A percentile compares a stretch with the other conserved stretches of the same genome.
These are phyloP conservation scores for Claviceps citrina DNA, from an alignment of 2,329 filamentous ascomycete genomes.

Conservation along the genomic window DNA sequence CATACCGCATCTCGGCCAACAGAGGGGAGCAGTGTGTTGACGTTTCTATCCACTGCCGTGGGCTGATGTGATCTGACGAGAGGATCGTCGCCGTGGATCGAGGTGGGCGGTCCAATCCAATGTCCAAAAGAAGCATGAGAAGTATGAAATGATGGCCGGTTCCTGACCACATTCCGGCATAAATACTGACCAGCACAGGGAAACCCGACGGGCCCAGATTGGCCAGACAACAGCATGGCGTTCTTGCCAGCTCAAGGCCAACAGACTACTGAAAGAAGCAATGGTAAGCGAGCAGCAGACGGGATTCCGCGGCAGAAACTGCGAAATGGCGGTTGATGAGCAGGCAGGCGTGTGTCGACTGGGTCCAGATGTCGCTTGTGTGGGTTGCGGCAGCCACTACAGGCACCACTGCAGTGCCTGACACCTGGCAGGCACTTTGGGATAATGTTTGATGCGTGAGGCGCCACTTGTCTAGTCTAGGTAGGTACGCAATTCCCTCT, in stretches of 20 bases:
- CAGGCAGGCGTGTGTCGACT: not conserved
- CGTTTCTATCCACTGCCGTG: not conserved
- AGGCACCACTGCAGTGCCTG: too few species aligned
- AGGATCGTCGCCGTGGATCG: not conserved
- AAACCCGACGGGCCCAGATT: not conserved
- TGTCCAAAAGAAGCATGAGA: not conserved
- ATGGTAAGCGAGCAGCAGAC: constrained; percentile 4
- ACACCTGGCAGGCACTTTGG: constrained; percentile 3
- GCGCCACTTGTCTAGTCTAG: not conserved
- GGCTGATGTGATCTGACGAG: not conserved
- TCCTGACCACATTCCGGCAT: not conserved
- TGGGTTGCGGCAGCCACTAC: constrained; percentile 1
- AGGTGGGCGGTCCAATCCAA: not conserved
- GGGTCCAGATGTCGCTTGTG: not conserved
- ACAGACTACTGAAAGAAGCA: constrained; percentile 3
- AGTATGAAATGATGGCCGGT: not conserved
- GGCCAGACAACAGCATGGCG: constrained; percentile 2
- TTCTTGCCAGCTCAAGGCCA: constrained; percentile 3
- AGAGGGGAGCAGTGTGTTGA: not conserved
- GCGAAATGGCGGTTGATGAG: not conserved
- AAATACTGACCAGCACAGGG: not conserved
- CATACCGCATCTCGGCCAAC: constrained; percentile 53
- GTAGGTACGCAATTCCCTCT: not conserved
- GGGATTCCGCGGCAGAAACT: not conserved
- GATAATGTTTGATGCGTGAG: too few species aligned